Evolutionary conservation across 208 protist genomes (phyloP), one percentile per base, ranked within the genome.

Genomic region (Acanthamoeba healyi): DNA sequence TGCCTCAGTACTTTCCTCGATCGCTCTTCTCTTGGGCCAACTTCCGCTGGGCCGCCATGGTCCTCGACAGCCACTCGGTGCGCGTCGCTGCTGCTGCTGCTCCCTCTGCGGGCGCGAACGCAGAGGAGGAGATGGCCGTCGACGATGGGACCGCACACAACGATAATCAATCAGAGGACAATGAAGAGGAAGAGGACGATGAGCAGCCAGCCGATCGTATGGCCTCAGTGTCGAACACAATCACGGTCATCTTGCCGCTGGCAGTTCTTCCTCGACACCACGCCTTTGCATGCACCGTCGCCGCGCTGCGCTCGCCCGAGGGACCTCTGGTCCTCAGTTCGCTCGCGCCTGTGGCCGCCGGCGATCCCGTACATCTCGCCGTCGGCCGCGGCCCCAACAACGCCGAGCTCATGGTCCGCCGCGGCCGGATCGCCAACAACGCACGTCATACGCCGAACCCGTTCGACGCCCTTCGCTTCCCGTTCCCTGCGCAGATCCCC

Each of bases 21-120:
- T 5, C 72, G 42, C 40, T 82, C 24, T 82, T 38, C 72, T 38
- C 72, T 12, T 82, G 72, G 72, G 72, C 72, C 72, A 82, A 82
- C 42, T 82, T 82, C 72, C 72, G 72, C 42, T 82, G 72, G 72
- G 72, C 72, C 15, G 72, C 72, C 12, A 82, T 34, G 19, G 42
- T 82, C 9, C 15, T 82, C 72, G 72, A 82, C 42, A 82, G 72
- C 72, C 72, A 82, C n/a, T 44, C 72, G 26, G 29, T 82, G 19
- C 72, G 72, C 2, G 40, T 82, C 0, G 42, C 10, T 51, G 38
- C 72, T 10, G 0, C 72, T 2, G 36, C 67, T 12, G 34, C 6
- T 14, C 32, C 22, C 7, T 10, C 22, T 36, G 2, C 19, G 9
- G 58, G 7, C n/a, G 67, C 26, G 14, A 12, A 79, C 24, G 67